A percentile compares a stretch with the other conserved stretches of the same genome.
These are phyloP conservation scores for Aspergillus fischeri DNA, from an alignment of 2,329 filamentous ascomycete species.

Conservation along the genomic window DNA sequence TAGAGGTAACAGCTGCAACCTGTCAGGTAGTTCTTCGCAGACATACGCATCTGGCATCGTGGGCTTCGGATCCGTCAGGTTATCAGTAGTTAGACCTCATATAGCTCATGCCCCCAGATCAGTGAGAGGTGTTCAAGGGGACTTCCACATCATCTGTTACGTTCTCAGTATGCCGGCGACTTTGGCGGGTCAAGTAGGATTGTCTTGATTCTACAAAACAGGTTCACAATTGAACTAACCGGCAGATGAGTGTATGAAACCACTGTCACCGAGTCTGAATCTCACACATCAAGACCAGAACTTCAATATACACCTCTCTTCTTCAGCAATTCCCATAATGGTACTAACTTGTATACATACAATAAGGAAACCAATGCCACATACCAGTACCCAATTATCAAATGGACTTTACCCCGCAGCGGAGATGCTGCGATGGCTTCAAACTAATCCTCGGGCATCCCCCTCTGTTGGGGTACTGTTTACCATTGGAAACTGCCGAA, in stretches of 20 bases:
- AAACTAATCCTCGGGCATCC: background rate
- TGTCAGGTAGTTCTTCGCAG: background rate
- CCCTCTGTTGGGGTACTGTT: background rate
- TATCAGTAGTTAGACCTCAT: background rate
- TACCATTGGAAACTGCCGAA: background rate
- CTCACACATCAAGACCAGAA: background rate
- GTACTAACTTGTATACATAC: background rate
- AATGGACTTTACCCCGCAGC: constrained; percentile 11
- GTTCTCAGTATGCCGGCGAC: background rate
- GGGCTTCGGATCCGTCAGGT: background rate
- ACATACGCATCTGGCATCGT: too few species aligned
- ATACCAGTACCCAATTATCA: background rate
- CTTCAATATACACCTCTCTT: background rate
- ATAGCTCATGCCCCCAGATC: background rate
- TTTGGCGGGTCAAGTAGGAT: background rate
- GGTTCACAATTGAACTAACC: background rate
- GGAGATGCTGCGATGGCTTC: constrained; percentile 8
- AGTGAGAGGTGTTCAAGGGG: background rate
- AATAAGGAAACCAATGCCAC: background rate
- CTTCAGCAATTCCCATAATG: background rate
- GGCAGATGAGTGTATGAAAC: background rate
- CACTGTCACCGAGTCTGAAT: background rate
- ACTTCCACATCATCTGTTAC: background rate
- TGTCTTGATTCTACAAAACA: background rate
- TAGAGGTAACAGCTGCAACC: background rate